These are phyloP conservation scores for Suillus occidentalis DNA, from an alignment of 768 basidiomycete genomes.

Conservation along the genomic window DNA sequence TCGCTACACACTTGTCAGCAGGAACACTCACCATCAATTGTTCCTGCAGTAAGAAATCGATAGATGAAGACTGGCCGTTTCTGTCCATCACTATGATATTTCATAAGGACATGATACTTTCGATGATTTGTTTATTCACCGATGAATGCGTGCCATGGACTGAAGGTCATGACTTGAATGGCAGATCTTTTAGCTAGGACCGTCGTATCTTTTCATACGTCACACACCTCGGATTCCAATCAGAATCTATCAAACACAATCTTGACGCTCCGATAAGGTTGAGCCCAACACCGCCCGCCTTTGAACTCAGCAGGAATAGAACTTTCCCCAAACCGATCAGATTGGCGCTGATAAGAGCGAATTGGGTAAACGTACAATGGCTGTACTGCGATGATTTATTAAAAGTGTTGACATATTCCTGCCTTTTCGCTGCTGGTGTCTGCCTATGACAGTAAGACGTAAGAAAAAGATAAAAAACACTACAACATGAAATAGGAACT, in stretches of 20 bases:
- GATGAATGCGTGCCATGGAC: slow-evolving; percentile 95
- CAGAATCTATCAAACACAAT: slow-evolving; percentile 82
- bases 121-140: slow-evolving; percentile 45
- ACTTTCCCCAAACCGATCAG: slow-evolving; percentile 44
- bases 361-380: slow-evolving; percentile 53
- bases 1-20: background rate
- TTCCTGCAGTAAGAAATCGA: slow-evolving; percentile 79
- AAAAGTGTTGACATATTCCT: slow-evolving; percentile 86
- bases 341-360: background rate
- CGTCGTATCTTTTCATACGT: background rate
- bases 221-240: slow-evolving; percentile 87
- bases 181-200: background rate
- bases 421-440: slow-evolving; percentile 73
- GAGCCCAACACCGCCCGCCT: slow-evolving; percentile 93
- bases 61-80: slow-evolving; percentile 90
- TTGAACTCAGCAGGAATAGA: slow-evolving; percentile 89
- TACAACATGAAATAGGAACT: slow-evolving; percentile 9
- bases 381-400: slow-evolving; percentile 73
- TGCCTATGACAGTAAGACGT: slow-evolving; percentile 42
- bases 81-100: slow-evolving; percentile 77
- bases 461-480: background rate
- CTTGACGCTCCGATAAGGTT: slow-evolving; percentile 92
- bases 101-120: slow-evolving; percentile 12
- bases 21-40: slow-evolving; percentile 73
- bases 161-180: slow-evolving; percentile 79